A percentile compares a stretch with the other conserved stretches of the same genome.
Evolutionary conservation across 352 stramenopile genomes (phyloP).

Genomic region (Phytophthora pisi): DNA sequence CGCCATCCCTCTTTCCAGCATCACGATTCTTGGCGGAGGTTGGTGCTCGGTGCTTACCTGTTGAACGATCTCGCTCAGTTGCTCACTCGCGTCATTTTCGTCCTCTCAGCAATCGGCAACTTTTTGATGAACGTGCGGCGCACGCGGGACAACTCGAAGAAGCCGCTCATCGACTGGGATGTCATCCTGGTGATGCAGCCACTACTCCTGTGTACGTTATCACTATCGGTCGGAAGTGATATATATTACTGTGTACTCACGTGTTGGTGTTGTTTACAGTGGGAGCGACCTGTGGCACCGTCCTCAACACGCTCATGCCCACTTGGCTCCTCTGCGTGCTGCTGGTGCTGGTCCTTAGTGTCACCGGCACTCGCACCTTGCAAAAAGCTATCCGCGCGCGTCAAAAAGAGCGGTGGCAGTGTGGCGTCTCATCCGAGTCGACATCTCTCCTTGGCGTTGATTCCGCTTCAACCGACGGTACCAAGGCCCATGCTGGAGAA

Average conservation of each 20-base stretch:
- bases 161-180: constrained; percentile 97
- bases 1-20: constrained; percentile 95
- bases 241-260: constrained; percentile 5
- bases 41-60: not conserved
- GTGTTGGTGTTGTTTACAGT: constrained; percentile 35
- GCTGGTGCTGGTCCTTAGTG: constrained; percentile 88
- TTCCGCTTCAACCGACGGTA: constrained; percentile 3
- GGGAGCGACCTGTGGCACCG: constrained; percentile 81
- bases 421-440: constrained; percentile 27
- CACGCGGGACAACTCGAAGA: constrained; percentile 85
- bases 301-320: constrained; percentile 92
- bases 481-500: constrained; percentile 32
- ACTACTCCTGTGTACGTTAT: constrained; percentile 69
- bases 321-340: constrained; percentile 90
- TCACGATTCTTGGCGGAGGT: constrained; percentile 94
- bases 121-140: constrained; percentile 92
- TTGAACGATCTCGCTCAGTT: not conserved
- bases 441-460: constrained; percentile 22
- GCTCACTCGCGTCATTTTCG: not conserved
- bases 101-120: constrained; percentile 84
- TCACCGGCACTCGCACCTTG: constrained; percentile 89
- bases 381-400: constrained; percentile 91
- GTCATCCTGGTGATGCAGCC: constrained; percentile 97
- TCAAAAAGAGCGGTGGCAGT: constrained; percentile 81
- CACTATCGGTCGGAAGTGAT: not conserved